These are phyloP conservation scores for Nitzschia inconspicua DNA, from an alignment of 108 stramenopile genomes.

Conservation along the genomic window DNA sequence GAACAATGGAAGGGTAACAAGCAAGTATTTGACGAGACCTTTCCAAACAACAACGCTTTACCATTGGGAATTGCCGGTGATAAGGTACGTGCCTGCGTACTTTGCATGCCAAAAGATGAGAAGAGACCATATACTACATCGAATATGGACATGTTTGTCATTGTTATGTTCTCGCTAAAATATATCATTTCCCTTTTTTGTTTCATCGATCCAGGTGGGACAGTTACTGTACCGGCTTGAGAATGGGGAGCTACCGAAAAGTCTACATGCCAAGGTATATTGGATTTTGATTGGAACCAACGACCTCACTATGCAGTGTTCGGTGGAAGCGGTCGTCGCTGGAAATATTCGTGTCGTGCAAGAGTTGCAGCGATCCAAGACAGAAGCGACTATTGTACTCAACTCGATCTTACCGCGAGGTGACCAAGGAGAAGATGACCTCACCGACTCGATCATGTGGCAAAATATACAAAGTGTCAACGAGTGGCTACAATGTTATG, in stretches of 20 bases:
- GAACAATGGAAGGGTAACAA: constrained; percentile 13
- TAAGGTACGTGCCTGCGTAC: constrained; percentile 20
- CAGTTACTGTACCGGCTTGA: constrained; percentile 51
- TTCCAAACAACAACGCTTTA: constrained; percentile 33
- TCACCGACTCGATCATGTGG: not conserved
- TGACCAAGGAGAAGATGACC: not conserved
- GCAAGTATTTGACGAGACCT: constrained; percentile 47
- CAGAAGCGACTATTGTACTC: constrained; percentile 46
- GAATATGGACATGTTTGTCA: no score
- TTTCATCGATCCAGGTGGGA: constrained; percentile 20
- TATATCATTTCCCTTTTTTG: not conserved
- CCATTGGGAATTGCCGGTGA: constrained; percentile 36
- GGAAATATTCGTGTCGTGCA: constrained; percentile 50
- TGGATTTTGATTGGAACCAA: constrained; percentile 75
- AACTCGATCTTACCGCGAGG: constrained; percentile 46
- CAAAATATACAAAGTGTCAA: constrained; percentile 15
- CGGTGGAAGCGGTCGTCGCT: constrained; percentile 45
- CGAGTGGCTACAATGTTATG: constrained; percentile 28
- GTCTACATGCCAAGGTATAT: constrained; percentile 53
- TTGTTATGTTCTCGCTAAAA: not conserved
- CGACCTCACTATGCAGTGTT: constrained; percentile 42
- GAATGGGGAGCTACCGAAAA: constrained; percentile 52
- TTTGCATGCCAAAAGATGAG: constrained; percentile 18
- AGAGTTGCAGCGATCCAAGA: constrained; percentile 33
- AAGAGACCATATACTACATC: constrained; percentile 30